Evolutionary conservation across 805 yeast genomes (phyloP).

Genomic region (Metschnikowia cubensis): DNA sequence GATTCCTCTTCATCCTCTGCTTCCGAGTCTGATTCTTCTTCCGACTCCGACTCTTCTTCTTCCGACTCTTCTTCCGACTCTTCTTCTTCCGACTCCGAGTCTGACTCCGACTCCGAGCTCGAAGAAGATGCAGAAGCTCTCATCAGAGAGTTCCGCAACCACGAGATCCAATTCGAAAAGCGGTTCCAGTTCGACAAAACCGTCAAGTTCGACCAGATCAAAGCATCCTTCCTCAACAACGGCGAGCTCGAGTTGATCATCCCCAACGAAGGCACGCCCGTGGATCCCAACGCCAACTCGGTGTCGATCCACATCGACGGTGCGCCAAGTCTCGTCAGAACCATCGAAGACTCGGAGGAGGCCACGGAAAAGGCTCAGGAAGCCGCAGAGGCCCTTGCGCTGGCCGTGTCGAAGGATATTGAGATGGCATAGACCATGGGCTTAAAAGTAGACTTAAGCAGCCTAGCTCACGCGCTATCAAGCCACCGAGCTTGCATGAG

Average conservation of each 20-base stretch:
- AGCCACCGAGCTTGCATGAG: not conserved
- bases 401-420: slow-evolving; percentile 15
- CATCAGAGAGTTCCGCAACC: slow-evolving; percentile 36
- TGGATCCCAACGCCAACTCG: slow-evolving; percentile 15
- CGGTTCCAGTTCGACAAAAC: slow-evolving; percentile 40
- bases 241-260: slow-evolving; percentile 41
- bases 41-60: too few relatives aligned
- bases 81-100: slow-evolving; percentile 12
- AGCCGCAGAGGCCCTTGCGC: slow-evolving; percentile 14
- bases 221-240: slow-evolving; percentile 34
- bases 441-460: too few relatives aligned
- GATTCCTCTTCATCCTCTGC: slow-evolving; percentile 18
- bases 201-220: slow-evolving; percentile 34
- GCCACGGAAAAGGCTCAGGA: slow-evolving; percentile 12
- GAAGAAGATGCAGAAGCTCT: slow-evolving; percentile 37
- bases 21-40: slow-evolving; percentile 8
- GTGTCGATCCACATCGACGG: slow-evolving; percentile 26
- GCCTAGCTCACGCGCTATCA: not conserved
- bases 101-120: slow-evolving; percentile 30
- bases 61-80: slow-evolving; percentile 12
- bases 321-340: slow-evolving; percentile 7
- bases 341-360: slow-evolving; percentile 7
- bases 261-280: slow-evolving; percentile 29
- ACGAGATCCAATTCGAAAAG: slow-evolving; percentile 41
- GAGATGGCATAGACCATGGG: slow-evolving; percentile 14